A percentile compares a stretch with the other conserved stretches of the same genome.
These are phyloP conservation scores for Cyclostephanos invisitatus DNA, from an alignment of 108 stramenopile species.

Conservation along the genomic window DNA sequence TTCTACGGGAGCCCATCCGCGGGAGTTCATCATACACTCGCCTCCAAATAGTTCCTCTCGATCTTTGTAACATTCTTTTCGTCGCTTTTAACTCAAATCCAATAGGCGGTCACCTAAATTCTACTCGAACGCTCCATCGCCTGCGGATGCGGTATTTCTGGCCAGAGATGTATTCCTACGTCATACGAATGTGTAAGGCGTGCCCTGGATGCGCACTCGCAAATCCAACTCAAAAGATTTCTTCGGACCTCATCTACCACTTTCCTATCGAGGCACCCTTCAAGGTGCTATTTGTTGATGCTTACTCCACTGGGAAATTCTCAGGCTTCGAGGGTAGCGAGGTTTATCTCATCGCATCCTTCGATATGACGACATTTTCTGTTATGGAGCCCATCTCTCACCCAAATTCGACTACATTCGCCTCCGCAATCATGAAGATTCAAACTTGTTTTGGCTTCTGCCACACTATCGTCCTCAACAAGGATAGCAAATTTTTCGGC, in stretches of 20 bases:
- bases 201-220: background rate
- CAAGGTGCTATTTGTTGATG: background rate
- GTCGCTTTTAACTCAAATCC: conserved; percentile 18
- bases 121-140: background rate
- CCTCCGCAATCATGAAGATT: background rate
- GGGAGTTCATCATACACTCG: background rate
- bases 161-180: background rate
- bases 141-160: background rate
- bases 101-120: background rate
- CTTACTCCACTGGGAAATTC: background rate
- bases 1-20: background rate
- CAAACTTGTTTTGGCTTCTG: background rate
- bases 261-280: background rate
- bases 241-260: background rate
- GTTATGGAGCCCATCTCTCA: background rate
- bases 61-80: conserved; percentile 9
- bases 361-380: no score
- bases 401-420: background rate
- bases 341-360: background rate
- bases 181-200: background rate
- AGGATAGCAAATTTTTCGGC: conserved; percentile 7
- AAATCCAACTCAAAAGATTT: background rate
- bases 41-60: background rate
- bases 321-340: background rate
- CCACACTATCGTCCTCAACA: background rate